Conservation (phyloP, 2,329 filamentous ascomycete genomes). For the Xylaria sp. region DNA sequence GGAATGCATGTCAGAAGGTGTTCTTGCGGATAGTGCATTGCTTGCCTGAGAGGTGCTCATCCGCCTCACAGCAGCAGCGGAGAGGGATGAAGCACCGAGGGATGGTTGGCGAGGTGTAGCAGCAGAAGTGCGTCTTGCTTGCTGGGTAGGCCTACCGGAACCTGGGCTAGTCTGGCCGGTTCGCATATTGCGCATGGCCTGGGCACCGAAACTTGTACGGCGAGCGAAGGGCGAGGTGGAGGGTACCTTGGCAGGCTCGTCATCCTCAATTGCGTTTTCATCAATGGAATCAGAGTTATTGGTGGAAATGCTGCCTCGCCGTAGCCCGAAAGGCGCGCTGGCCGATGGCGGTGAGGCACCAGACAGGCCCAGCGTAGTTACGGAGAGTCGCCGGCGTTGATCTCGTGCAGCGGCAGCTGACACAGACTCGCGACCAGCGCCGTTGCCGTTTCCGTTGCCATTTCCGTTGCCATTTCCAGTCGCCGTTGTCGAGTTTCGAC, state of each 20-base stretch:
- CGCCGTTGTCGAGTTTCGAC: slow-evolving; percentile 63
- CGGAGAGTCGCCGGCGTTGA: slow-evolving; percentile 75
- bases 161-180: slow-evolving; percentile 68
- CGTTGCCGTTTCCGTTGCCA: slow-evolving; percentile 48
- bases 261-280: slow-evolving; percentile 78
- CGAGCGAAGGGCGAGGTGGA: slow-evolving; percentile 81
- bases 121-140: slow-evolving; percentile 43
- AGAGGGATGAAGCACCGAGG: slow-evolving; percentile 52
- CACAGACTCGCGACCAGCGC: slow-evolving; percentile 41
- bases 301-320: slow-evolving; percentile 76
- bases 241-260: slow-evolving; percentile 67
- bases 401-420: slow-evolving; percentile 45
- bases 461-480: slow-evolving; percentile 44
- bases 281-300: slow-evolving; percentile 71
- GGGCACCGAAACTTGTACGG: slow-evolving; percentile 89
- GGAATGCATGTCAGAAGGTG: slow-evolving; percentile 72
- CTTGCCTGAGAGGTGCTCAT: slow-evolving; percentile 64
- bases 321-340: slow-evolving; percentile 61
- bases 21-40: slow-evolving; percentile 65
- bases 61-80: slow-evolving; percentile 48
- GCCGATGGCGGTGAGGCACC: slow-evolving; percentile 71
- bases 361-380: slow-evolving; percentile 78
- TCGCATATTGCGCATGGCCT: slow-evolving; percentile 78
- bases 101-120: slow-evolving; percentile 45
- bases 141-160: slow-evolving; percentile 65